phyloP scores from a whole-genome alignment of 805 yeast species.

The Ogataea nitratoaversa region DNA sequence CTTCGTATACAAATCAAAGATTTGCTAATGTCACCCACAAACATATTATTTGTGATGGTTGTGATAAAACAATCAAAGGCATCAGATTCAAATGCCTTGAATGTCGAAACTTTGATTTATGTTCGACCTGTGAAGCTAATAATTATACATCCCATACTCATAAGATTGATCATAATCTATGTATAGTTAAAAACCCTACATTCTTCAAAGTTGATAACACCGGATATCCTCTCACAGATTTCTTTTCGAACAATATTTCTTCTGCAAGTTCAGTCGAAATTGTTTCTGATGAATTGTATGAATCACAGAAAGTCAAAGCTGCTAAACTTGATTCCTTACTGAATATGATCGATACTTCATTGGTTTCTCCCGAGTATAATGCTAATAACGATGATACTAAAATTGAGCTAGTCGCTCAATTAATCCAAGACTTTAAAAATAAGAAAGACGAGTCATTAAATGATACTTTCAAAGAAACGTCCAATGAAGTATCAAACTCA shows the following conservation, averaged over 20 bases:
- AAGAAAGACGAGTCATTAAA: background rate
- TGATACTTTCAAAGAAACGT: no score
- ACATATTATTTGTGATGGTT: conserved; percentile 30
- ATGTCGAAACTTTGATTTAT: conserved; percentile 51
- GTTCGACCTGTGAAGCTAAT: conserved; percentile 37
- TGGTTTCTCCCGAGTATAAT: background rate
- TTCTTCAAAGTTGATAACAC: background rate
- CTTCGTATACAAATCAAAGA: background rate
- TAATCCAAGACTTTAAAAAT: conserved; percentile 12
- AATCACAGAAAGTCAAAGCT: conserved; percentile 7
- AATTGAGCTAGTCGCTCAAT: conserved; percentile 7
- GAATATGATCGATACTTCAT: conserved; percentile 4
- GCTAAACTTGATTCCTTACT: conserved; percentile 13
- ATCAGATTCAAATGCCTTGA: conserved; percentile 47
- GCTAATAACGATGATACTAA: conserved; percentile 7
- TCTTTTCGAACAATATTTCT: conserved; percentile 2
- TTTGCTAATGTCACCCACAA: conserved; percentile 10
- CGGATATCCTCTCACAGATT: background rate
- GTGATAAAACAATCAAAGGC: conserved; percentile 32
- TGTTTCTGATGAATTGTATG: background rate
- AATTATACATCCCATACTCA: conserved; percentile 16
- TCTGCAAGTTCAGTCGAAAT: background rate
- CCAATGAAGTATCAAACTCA: background rate
- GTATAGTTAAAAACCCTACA: conserved; percentile 18
- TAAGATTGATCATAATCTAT: conserved; percentile 22